Evolutionary conservation across 75 land plant species (phyloP), one percentile per base, ranked within the genome.

Genomic region (Azolla pinnata): DNA sequence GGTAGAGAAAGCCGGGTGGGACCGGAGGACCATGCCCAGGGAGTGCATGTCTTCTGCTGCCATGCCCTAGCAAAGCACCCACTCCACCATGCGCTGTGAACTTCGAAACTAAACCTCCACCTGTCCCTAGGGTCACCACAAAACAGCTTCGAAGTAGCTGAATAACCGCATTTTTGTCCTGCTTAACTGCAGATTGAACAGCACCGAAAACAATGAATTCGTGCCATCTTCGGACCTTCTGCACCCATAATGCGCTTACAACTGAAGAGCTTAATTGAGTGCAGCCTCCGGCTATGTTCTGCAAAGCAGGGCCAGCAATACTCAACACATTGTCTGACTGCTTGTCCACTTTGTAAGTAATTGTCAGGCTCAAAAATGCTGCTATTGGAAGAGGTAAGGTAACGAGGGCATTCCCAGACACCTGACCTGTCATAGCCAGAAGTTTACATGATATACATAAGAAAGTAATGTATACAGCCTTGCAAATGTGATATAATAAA

Each of bases 251-350:
- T 8, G 97, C 77, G 14, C 90, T 89, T 17, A 88, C 85, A 21
- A 92, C 81, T 20, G 90, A 81, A 85, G 84, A 84, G 70, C 88
- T 81, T 4, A 87, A 87, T 88, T 85, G 87, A 25, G 97, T 86
- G 56, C 97, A 79, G 21, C 82, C 83, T 10, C 81, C 80, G 7
- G 89, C 81, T 25, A 82, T 79, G 30, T 53, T 69, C 70, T 78
- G 89, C 57, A 92, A 69, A 30, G 86, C 97, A 45, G 86, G 80
- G 17, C 95, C 97, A 33, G 86, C 86, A 25, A 88, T 83, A 38
- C 77, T 81, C 53, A 78, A 83, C 30, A 83, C 60, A 54, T 75
- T 67, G 54, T 87, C 95, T 62, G 77, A 67, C 14, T 59, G 61
- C 64, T 80, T 82, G 38, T 80, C 86, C 17, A 82, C 75, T 66